Conservation (phyloP, 495 filamentous ascomycete genomes). For the Pseudotulostoma volvatum region DNA sequence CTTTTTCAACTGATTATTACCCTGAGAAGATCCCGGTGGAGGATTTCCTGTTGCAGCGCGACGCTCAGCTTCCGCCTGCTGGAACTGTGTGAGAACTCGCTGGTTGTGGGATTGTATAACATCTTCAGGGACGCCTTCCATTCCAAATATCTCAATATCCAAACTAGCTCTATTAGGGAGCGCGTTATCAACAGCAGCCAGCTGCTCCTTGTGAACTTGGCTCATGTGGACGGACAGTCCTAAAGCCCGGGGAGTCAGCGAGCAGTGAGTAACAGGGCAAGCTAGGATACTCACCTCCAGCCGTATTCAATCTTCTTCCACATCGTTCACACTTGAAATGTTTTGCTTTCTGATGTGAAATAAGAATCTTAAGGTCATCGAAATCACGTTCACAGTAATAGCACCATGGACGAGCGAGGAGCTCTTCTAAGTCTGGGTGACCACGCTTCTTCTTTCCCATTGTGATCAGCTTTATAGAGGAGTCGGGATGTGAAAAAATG, state of each 20-base stretch:
- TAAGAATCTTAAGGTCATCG: slow-evolving; percentile 88
- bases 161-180: slow-evolving; percentile 65
- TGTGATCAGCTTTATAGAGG: slow-evolving; percentile 1
- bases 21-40: slow-evolving; percentile 37
- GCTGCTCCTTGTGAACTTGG: slow-evolving; percentile 90
- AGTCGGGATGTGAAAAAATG: not conserved
- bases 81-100: slow-evolving; percentile 66
- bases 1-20: slow-evolving; percentile 48
- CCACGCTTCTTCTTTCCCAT: slow-evolving; percentile 83
- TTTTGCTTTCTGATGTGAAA: slow-evolving; percentile 93
- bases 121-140: slow-evolving; percentile 90
- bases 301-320: slow-evolving; percentile 74
- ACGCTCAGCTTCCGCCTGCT: slow-evolving; percentile 69
- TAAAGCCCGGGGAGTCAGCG: slow-evolving; percentile 17
- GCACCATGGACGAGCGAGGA: slow-evolving; percentile 82
- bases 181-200: slow-evolving; percentile 79
- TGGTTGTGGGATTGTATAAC: slow-evolving; percentile 67
- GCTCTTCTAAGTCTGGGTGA: slow-evolving; percentile 72
- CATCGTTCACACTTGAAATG: slow-evolving; percentile 96
- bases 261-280: not conserved
- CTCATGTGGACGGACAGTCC: slow-evolving; percentile 93
- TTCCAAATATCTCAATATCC: slow-evolving; percentile 93
- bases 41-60: slow-evolving; percentile 74
- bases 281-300: slow-evolving; percentile 51
- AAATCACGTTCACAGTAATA: slow-evolving; percentile 99